phyloP scores from a whole-genome alignment of 148 eudicot species.

The Rhododendron kiyosumense region DNA sequence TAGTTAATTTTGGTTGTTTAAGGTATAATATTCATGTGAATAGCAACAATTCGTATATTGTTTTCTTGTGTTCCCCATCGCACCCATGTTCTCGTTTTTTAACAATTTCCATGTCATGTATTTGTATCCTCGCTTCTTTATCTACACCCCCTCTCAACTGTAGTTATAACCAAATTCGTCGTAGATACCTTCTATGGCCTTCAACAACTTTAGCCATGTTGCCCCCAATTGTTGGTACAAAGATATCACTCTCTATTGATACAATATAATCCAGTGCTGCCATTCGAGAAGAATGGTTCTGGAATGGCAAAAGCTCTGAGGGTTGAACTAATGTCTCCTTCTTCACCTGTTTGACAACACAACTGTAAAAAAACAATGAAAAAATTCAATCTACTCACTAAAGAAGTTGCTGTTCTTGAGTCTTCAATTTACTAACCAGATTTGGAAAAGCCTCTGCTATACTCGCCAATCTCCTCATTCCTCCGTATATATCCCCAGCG shows the following conservation, averaged over 20 bases:
- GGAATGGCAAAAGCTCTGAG: slow-evolving; percentile 54
- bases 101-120: neutral
- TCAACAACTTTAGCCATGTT: slow-evolving; percentile 85
- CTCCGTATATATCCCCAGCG: slow-evolving; percentile 94
- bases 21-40: neutral
- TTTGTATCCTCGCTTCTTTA: neutral
- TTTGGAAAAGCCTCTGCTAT: slow-evolving; percentile 74
- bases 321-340: slow-evolving; percentile 63
- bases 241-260: slow-evolving; percentile 70
- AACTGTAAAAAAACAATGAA: neutral
- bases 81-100: neutral
- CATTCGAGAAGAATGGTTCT: slow-evolving; percentile 79
- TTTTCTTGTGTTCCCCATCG: neutral
- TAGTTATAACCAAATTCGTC: neutral
- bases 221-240: slow-evolving; percentile 73
- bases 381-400: neutral
- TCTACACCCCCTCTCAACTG: neutral
- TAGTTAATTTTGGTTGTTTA: neutral
- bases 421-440: slow-evolving; percentile 49
- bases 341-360: slow-evolving; percentile 40
- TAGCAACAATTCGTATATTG: neutral
- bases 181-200: slow-evolving; percentile 64
- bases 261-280: slow-evolving; percentile 81
- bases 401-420: neutral
- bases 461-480: slow-evolving; percentile 68